Percentiles rank a stretch among this genome's conserved stretches.
Evolutionary conservation across 2,329 filamentous ascomycete genomes (phyloP).

Genomic region (Aspergillus floridensis): DNA sequence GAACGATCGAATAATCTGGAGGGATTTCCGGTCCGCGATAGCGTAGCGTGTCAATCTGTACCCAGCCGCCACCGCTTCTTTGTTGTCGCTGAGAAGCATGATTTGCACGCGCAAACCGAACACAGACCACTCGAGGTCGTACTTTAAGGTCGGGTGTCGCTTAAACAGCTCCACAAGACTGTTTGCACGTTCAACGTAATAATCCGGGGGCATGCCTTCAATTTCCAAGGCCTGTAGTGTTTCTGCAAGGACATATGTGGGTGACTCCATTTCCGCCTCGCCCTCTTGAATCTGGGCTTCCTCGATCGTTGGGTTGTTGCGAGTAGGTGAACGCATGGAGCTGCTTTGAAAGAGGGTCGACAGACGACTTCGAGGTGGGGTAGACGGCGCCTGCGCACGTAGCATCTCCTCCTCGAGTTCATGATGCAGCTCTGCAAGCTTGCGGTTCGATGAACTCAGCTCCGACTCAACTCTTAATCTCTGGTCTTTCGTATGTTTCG

Average conservation of each 20-base stretch:
- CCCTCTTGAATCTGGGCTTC: constrained; percentile 50
- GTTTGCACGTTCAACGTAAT: constrained; percentile 92
- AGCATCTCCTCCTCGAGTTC: constrained; percentile 61
- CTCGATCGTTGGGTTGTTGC: constrained; percentile 37
- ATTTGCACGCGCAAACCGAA: constrained; percentile 92
- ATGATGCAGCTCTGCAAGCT: constrained; percentile 59
- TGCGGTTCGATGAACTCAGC: constrained; percentile 80
- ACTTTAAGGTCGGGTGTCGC: constrained; percentile 86
- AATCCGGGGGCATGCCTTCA: constrained; percentile 84
- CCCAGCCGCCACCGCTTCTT: constrained; percentile 91
- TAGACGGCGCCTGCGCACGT: constrained; percentile 55
- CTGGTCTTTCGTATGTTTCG: constrained; percentile 90
- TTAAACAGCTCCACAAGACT: constrained; percentile 95
- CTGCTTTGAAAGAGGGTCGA: constrained; percentile 59
- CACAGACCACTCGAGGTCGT: constrained; percentile 92
- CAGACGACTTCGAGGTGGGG: constrained; percentile 50
- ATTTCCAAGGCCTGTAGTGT: constrained; percentile 85
- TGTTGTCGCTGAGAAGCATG: constrained; percentile 92
- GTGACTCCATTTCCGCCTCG: constrained; percentile 73
- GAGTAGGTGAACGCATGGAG: constrained; percentile 52
- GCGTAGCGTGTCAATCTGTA: constrained; percentile 93
- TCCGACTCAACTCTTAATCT: constrained; percentile 78
- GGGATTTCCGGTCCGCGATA: constrained; percentile 84
- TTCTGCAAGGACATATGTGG: constrained; percentile 86
- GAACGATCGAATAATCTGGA: constrained; percentile 80